Evolutionary conservation across 306 rosid genomes (phyloP).

Genomic region (Mucuna pruriens): DNA sequence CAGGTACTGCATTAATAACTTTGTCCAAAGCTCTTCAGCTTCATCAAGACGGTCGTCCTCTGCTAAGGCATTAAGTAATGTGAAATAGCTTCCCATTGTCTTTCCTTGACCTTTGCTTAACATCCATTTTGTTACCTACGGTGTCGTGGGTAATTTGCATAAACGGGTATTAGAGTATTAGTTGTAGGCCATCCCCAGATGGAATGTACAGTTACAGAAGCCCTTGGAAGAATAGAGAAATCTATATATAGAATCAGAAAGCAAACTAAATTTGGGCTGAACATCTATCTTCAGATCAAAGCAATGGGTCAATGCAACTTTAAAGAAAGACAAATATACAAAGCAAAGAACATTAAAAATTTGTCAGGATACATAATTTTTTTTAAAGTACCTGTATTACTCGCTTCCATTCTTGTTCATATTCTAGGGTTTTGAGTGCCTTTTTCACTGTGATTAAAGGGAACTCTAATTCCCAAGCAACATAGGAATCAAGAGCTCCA

Average conservation of each 20-base stretch:
- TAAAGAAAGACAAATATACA: background rate
- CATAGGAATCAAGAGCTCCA: slow-evolving; percentile 95
- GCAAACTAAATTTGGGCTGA: background rate
- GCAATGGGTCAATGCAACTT: slow-evolving; percentile 3
- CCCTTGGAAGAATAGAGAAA: background rate
- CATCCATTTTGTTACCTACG: slow-evolving; percentile 95
- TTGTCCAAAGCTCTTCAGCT: slow-evolving; percentile 95
- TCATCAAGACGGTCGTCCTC: slow-evolving; percentile 91
- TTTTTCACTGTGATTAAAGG: slow-evolving; percentile 88
- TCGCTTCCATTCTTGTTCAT: slow-evolving; percentile 85
- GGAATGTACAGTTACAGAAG: slow-evolving; percentile 5
- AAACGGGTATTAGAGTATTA: slow-evolving; percentile 13
- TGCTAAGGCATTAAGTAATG: slow-evolving; percentile 80
- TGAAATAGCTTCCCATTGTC: slow-evolving; percentile 94
- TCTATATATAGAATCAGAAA: background rate
- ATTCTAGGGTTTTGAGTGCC: slow-evolving; percentile 81
- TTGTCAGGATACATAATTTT: background rate
- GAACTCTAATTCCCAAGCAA: slow-evolving; percentile 98
- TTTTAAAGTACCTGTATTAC: slow-evolving; percentile 71
- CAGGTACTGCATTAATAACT: slow-evolving; percentile 69
- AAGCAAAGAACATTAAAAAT: background rate
- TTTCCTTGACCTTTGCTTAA: slow-evolving; percentile 98
- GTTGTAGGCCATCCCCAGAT: slow-evolving; percentile 13
- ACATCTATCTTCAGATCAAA: slow-evolving; percentile 2
- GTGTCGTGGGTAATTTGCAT: slow-evolving; percentile 29